These are phyloP conservation scores for Clavispora fructus DNA, from an alignment of 805 yeast genomes.

Conservation along the genomic window DNA sequence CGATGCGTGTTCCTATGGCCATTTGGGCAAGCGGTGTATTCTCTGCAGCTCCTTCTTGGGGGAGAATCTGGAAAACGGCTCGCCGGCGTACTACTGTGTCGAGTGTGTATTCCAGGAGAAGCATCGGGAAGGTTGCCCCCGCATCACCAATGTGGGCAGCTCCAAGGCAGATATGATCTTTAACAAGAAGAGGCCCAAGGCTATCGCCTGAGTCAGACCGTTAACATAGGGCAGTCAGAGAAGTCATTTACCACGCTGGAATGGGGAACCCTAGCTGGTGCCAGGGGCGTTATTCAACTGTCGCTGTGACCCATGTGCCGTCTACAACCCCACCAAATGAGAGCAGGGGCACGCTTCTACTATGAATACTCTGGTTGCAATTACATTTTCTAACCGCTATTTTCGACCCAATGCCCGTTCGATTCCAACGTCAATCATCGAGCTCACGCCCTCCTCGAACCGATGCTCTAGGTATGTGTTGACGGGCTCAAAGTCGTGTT, in stretches of 20 bases:
- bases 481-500: slow-evolving; percentile 39
- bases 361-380: not conserved
- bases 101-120: slow-evolving; percentile 79
- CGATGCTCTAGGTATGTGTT: slow-evolving; percentile 40
- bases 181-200: slow-evolving; percentile 41
- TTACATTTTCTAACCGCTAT: not conserved
- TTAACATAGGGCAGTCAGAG: too few relatives aligned
- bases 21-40: slow-evolving; percentile 60
- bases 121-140: slow-evolving; percentile 91
- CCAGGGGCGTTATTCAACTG: not conserved
- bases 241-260: too few relatives aligned
- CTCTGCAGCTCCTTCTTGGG: slow-evolving; percentile 66
- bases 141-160: slow-evolving; percentile 76
- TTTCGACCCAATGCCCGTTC: slow-evolving; percentile 9
- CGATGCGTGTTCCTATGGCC: slow-evolving; percentile 80
- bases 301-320: too few relatives aligned
- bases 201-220: not conserved
- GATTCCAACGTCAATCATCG: slow-evolving; percentile 29
- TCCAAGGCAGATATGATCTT: slow-evolving; percentile 60
- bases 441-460: slow-evolving; percentile 47
- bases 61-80: slow-evolving; percentile 38
- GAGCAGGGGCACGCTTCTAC: not conserved
- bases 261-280: not conserved
- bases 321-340: not conserved
- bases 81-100: slow-evolving; percentile 68